Percentiles rank a stretch among this genome's conserved stretches.
phyloP scores from a whole-genome alignment of 768 basidiomycete genomes.

The Tulasnella sp. region DNA sequence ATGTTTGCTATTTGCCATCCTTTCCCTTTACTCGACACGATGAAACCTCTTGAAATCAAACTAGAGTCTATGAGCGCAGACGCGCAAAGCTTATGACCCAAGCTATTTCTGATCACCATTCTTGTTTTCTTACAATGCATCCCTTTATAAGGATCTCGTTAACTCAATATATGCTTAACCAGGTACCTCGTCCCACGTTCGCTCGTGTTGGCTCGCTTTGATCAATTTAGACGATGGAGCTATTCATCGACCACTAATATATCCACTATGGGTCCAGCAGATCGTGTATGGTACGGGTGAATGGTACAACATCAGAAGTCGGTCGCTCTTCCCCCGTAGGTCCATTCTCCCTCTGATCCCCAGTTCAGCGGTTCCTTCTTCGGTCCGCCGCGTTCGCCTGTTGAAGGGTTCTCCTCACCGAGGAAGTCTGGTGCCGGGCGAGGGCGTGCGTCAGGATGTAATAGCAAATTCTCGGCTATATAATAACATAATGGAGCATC shows the following conservation, averaged over 20 bases:
- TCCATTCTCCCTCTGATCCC: conserved; percentile 66
- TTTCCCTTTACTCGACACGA: neutral
- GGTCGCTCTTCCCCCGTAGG: conserved; percentile 78
- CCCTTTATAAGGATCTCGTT: no score
- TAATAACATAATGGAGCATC: neutral
- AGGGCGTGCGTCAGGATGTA: conserved; percentile 65
- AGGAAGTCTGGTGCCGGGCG: conserved; percentile 55
- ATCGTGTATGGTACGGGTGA: no score
- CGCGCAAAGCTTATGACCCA: neutral
- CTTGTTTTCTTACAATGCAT: neutral
- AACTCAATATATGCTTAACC: no score
- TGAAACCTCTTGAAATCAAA: conserved; percentile 5
- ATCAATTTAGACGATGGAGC: no score
- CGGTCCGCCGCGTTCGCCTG: conserved; percentile 80
- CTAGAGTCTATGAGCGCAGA: conserved; percentile 11
- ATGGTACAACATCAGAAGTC: conserved; percentile 64
- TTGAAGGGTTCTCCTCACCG: conserved; percentile 68
- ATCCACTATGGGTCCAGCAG: no score
- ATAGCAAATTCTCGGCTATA: conserved; percentile 7
- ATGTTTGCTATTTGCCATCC: neutral
- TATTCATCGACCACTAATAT: no score
- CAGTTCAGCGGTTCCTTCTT: conserved; percentile 76
- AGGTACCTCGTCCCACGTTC: no score
- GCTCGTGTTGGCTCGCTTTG: no score
- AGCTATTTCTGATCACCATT: neutral